Evolutionary conservation across 2,329 filamentous ascomycete genomes (phyloP).

Genomic region (Trichoderma brevicompactum): DNA sequence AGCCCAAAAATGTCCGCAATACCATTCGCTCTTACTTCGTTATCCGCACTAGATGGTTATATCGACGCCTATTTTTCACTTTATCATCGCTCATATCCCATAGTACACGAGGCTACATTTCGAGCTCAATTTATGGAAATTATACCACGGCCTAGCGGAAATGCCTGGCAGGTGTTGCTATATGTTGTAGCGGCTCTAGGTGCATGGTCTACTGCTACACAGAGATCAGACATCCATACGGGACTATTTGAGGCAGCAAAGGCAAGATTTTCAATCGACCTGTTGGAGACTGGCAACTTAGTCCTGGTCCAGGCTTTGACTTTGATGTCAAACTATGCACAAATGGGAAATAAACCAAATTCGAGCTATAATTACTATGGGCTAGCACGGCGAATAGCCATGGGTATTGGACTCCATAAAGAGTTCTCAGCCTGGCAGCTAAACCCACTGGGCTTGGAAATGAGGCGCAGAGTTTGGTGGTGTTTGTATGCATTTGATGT

Average conservation of each 20-base stretch:
- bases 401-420: slow-evolving; percentile 52
- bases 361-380: slow-evolving; percentile 54
- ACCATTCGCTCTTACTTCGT: neutral
- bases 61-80: slow-evolving; percentile 48
- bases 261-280: slow-evolving; percentile 37
- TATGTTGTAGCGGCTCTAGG: slow-evolving; percentile 33
- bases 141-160: slow-evolving; percentile 37
- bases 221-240: too few species aligned
- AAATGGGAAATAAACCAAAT: slow-evolving; percentile 54
- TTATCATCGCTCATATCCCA: slow-evolving; percentile 52
- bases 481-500: slow-evolving; percentile 51
- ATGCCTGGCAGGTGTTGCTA: slow-evolving; percentile 43
- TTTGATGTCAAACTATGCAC: slow-evolving; percentile 47
- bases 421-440: slow-evolving; percentile 39
- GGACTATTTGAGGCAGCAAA: slow-evolving; percentile 31
- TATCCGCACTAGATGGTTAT: slow-evolving; percentile 5
- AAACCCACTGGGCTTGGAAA: slow-evolving; percentile 32
- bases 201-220: too few species aligned
- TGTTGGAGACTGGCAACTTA: slow-evolving; percentile 43
- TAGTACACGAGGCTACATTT: slow-evolving; percentile 52
- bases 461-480: slow-evolving; percentile 50
- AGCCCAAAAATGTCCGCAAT: neutral
- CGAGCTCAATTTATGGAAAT: slow-evolving; percentile 44
- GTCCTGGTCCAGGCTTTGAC: slow-evolving; percentile 40
- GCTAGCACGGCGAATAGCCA: slow-evolving; percentile 52